Conservation (phyloP, 768 basidiomycete species). For the Clitopilus hobsonii region DNA sequence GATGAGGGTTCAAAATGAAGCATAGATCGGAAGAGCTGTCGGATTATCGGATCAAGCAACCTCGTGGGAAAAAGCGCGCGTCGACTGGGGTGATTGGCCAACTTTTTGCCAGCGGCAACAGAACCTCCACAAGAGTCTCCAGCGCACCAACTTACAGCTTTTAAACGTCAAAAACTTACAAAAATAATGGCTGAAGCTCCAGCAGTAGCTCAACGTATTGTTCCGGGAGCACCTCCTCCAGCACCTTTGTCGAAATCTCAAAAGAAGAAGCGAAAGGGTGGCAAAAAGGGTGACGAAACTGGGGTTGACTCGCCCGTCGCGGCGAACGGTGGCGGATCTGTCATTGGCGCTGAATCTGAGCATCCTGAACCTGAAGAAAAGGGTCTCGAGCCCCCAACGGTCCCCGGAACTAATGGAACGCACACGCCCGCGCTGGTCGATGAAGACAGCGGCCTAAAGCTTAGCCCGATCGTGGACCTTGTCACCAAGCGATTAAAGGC, state of each 20-base stretch:
- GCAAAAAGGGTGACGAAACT: constrained; percentile 40
- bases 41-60: not conserved
- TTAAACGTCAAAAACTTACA: constrained; percentile 2
- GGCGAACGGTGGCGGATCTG: constrained; percentile 40
- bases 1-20: not conserved
- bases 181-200: constrained; percentile 32
- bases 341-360: constrained; percentile 44
- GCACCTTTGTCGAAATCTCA: constrained; percentile 54
- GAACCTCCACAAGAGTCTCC: constrained; percentile 14
- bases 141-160: constrained; percentile 5
- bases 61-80: not conserved
- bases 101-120: constrained; percentile 16
- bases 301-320: constrained; percentile 42
- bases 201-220: constrained; percentile 39
- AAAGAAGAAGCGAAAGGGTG: constrained; percentile 61
- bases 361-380: constrained; percentile 46
- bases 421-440: constrained; percentile 37
- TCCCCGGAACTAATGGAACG: constrained; percentile 22
- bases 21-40: not conserved
- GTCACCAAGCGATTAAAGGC: constrained; percentile 74
- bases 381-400: constrained; percentile 40
- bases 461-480: constrained; percentile 73
- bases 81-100: constrained; percentile 9
- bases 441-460: constrained; percentile 43
- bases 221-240: constrained; percentile 77